Evolutionary conservation across 768 basidiomycete genomes (phyloP).

Genomic region (Peribolospora baueri): DNA sequence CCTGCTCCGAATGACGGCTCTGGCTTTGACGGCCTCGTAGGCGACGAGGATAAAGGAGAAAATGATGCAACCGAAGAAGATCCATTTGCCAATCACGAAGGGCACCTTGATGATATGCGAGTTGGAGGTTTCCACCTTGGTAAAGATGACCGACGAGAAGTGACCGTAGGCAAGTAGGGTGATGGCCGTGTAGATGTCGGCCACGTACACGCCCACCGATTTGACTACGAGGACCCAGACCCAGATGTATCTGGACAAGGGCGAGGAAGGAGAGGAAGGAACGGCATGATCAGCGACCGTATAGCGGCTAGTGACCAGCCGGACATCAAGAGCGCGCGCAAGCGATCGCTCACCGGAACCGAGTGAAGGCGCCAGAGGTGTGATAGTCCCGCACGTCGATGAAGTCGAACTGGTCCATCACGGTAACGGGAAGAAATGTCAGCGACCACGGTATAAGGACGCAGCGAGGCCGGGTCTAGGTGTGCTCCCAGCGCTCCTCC

Average conservation of each 20-base stretch:
- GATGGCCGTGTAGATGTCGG: slow-evolving; percentile 90
- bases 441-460: not conserved
- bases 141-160: slow-evolving; percentile 80
- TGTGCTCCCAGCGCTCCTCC: too few species aligned
- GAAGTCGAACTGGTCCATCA: slow-evolving; percentile 59
- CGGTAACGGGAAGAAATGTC: not conserved
- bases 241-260: slow-evolving; percentile 51
- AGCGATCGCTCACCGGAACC: slow-evolving; percentile 40
- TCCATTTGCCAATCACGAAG: slow-evolving; percentile 74
- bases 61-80: slow-evolving; percentile 94
- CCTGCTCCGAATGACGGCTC: slow-evolving; percentile 78
- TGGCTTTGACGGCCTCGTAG: slow-evolving; percentile 76
- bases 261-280: not conserved
- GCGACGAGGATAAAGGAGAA: slow-evolving; percentile 90
- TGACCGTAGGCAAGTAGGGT: slow-evolving; percentile 78
- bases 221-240: slow-evolving; percentile 81
- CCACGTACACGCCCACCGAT: slow-evolving; percentile 83
- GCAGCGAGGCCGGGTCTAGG: too few species aligned
- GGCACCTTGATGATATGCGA: slow-evolving; percentile 60
- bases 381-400: slow-evolving; percentile 80
- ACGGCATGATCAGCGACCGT: not conserved
- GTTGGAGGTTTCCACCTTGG: slow-evolving; percentile 20
- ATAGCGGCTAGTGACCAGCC: not conserved
- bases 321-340: not conserved
- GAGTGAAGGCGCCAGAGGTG: slow-evolving; percentile 63